Evolutionary conservation across 1,284 basidiomycete species (phyloP), one percentile per base, ranked within the genome.

Genomic region (Malassezia pachydermatis): DNA sequence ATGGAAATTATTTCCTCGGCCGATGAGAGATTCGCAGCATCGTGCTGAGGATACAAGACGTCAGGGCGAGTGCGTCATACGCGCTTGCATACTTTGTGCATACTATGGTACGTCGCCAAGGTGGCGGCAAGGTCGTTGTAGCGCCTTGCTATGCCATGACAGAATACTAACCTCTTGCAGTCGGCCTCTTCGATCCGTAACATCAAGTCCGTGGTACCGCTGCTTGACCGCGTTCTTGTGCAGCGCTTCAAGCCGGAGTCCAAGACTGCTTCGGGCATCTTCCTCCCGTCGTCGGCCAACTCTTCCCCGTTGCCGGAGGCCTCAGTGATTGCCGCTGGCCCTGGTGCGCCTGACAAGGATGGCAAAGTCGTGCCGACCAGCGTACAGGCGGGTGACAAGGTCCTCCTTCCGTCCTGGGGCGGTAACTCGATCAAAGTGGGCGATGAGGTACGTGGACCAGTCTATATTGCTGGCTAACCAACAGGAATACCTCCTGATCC

Each of bases 351-450:
- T 24, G 81, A 85, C 77, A 87, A 88, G 62, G 81, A 88, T 5
- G 90, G 92, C 38, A 74, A 78, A 29, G 52, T 92, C 16, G 75
- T 84, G n/a, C 85, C 89, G 10, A 80, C 82, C 20, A 75, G 76
- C 30, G 89, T 96, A 48, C 82, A 85, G 76, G 78, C 83, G 24
- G 92, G 92, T 39, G 92, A 96, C 77, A 80, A 86, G 32, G 89
- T 96, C 8, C 78, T 98, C 45, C 77, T 98, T 5, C 92, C 92
- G 7, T 85, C 86, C 20, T 98, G 90, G 86, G 92, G 92, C 48
- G 92, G 92, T 14, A 89, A 84, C 73, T 75, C 85, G 16, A 90
- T 98, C 76, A 98, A 96, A 76, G 82, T 98, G 45, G 90, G 89
- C 50, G 92, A 98, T 25, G 90, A 96, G 72, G 89, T 88, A 67